Base-by-base conservation (phyloP, 768 basidiomycete species). In the Artomyces pyxidatus region DNA sequence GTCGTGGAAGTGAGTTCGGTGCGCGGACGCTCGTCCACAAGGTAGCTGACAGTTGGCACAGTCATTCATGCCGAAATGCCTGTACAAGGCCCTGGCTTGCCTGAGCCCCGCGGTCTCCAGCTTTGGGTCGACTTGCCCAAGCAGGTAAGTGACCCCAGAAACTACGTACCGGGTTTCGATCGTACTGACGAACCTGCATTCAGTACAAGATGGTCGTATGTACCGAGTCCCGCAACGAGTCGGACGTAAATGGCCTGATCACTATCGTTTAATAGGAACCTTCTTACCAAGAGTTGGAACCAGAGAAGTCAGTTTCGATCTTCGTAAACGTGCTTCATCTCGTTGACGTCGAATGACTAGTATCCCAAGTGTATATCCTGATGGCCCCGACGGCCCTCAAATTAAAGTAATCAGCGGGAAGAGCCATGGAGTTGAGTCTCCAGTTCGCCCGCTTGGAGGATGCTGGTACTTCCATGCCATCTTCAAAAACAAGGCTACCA, bases 11-110 rank as follows among this genome's bases (percentile, higher is more conserved):
- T 71, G 37, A 66, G 68, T 55, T 14, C 27, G 16, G 5, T n/a
- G n/a, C n/a, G n/a, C n/a, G n/a, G n/a, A n/a, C n/a, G n/a, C n/a
- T n/a, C n/a, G n/a, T n/a, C n/a, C n/a, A n/a, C n/a, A 32, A 17
- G 11, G 3, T 11, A 8, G 22, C 9, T 35, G 28, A 21, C 6
- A 23, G 7, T 19, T 47, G 40, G 11, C 35, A 26, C 45, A 68
- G 63, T 88, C 58, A 82, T 88, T 28, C 86, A 89, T 53, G 83
- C 85, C 2, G 85, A 88, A 69, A 96, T 96, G 88, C 95, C 95
- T 2, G 72, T 91, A 5, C 83, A 87, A 51, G 78, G 73, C 1
- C 62, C 65, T 1, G 85, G 83, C 12, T 58, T 70, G 1, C 83
- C 86, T 0, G 81, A 88, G 43, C 88, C 91, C 2, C 72, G 75